Evolutionary conservation across 805 yeast genomes (phyloP), one percentile per base, ranked within the genome.

Genomic region (Wickerhamiella hasegawae): DNA sequence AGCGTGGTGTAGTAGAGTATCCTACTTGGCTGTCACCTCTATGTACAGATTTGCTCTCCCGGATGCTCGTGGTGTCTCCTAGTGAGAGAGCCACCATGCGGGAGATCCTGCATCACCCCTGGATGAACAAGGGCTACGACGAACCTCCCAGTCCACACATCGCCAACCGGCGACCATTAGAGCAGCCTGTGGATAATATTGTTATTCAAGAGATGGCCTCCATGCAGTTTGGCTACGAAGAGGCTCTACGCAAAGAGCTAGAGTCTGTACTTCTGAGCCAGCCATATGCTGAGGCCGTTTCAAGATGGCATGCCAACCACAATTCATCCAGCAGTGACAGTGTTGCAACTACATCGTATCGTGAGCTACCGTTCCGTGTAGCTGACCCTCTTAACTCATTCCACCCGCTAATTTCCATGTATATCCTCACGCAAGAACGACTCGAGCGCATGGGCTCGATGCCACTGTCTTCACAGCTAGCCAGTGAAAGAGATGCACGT

Each of bases 11-110:
- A 42, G 94, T 90, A 9, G 94, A 84, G 45, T 90, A 90, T 54
- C 97, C 98, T 5, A 67, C 69, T 25, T 74, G 75, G 58, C 59
- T 90, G 32, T 76, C 93, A 4, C 63, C 69, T 22, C 93, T 81
- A 45, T 87, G 93, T 52, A 68, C 77, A 4, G 77, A 85, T 5
- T 59, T 90, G 39, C 60, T 90, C 29, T 71, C 83, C 2, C 68
- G 84, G 46, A 90, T 90, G 95, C 65, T 90, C 38, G 94, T 85
- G 20, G 97, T 90, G 4, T 81, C 83, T 48, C 94, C 95, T 5
- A 53, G 60, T 5, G 73, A 73, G 41, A 73, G 99, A 51, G 94
- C 94, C 1, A 57, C 77, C 0, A 62, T 90, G 38, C 64, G 65
- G 35, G 94, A 84, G 52, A 80, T 90, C 5, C 65, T 80, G 45